Base-by-base conservation (phyloP, 2,329 filamentous ascomycete genomes). In the Sporothrix phasma region DNA sequence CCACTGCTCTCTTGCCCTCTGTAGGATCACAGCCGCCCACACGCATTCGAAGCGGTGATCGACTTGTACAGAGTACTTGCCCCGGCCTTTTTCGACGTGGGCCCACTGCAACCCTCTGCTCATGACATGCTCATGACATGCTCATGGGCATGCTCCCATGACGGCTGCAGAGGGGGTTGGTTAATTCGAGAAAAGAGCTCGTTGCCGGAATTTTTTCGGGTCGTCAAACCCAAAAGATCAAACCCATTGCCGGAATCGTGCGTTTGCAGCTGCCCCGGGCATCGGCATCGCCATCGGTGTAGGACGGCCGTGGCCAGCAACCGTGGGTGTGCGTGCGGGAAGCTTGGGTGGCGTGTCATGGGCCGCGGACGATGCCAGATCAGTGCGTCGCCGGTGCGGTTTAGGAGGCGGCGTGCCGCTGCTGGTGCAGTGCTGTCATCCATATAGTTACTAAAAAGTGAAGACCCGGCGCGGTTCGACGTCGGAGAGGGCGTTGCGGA, bases 101-200 rank as follows among this genome's bases (percentile, higher is more conserved):
- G n/a, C 26, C 5, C 15, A 5, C 13, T 7, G 29, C 45, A 31
- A 7, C 13, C 2, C 3, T 45, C n/a, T n/a, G 29, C 45, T 37
- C 19, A 10, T 39, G 22, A 1, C n/a, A n/a, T n/a, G n/a, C n/a
- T n/a, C n/a, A n/a, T n/a, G n/a, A 47, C 19, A 11, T 24, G 19
- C 4, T 34, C 19, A 47, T 47, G 45, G n/a, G n/a, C n/a, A n/a
- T n/a, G n/a, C n/a, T n/a, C n/a, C 61, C 46, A 71, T 39, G 70
- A 70, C 34, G 82, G 82, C 70, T 81, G 81, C 69, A 85, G 69
- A n/a, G n/a, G n/a, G 4, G 81, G 80, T 69, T 84, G 80, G 81
- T 82, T 85, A n/a, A n/a, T n/a, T n/a, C n/a, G n/a, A n/a, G n/a
- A n/a, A n/a, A n/a, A n/a, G n/a, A n/a, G n/a, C n/a, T n/a, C n/a